A percentile compares a stretch with the other conserved stretches of the same genome.
These are phyloP conservation scores for Cucumis melo DNA, from an alignment of 306 rosid genomes.

Conservation along the genomic window DNA sequence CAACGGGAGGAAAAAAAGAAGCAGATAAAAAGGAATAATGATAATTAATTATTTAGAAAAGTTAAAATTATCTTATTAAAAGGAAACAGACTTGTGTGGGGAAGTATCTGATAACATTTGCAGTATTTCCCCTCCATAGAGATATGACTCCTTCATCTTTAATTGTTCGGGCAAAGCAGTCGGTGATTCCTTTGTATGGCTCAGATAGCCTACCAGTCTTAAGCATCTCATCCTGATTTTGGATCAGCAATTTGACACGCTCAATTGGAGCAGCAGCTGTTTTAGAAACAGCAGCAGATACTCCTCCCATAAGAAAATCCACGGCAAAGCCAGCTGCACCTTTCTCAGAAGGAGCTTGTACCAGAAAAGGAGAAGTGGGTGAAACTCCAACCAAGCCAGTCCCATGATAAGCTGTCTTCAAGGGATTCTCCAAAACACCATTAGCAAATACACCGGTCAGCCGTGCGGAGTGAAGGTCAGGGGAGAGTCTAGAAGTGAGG, in stretches of 20 bases:
- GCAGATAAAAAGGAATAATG: neutral
- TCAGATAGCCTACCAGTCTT: constrained; percentile 64
- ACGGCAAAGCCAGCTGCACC: constrained; percentile 36
- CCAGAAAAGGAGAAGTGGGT: constrained; percentile 19
- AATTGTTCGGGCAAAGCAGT: constrained; percentile 72
- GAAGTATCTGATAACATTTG: constrained; percentile 82
- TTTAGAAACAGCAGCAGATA: constrained; percentile 84
- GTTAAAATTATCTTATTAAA: neutral
- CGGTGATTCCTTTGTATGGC: constrained; percentile 73
- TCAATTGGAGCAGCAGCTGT: constrained; percentile 94
- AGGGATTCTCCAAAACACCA: constrained; percentile 28
- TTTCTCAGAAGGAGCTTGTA: constrained; percentile 59
- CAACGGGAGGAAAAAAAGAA: neutral
- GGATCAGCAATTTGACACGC: constrained; percentile 65
- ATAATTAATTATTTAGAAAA: neutral
- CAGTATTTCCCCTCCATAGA: constrained; percentile 92
- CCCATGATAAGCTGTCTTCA: constrained; percentile 14
- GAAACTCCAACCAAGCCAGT: constrained; percentile 31
- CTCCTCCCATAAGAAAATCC: constrained; percentile 92
- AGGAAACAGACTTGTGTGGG: constrained; percentile 62
- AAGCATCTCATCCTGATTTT: constrained; percentile 84
- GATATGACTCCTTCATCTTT: constrained; percentile 70
- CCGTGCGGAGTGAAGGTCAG: constrained; percentile 20
- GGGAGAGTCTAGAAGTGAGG: constrained; percentile 51
- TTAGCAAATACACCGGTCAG: constrained; percentile 18